Conservation (phyloP, 108 stramenopile species). For the Seminavis robusta region DNA sequence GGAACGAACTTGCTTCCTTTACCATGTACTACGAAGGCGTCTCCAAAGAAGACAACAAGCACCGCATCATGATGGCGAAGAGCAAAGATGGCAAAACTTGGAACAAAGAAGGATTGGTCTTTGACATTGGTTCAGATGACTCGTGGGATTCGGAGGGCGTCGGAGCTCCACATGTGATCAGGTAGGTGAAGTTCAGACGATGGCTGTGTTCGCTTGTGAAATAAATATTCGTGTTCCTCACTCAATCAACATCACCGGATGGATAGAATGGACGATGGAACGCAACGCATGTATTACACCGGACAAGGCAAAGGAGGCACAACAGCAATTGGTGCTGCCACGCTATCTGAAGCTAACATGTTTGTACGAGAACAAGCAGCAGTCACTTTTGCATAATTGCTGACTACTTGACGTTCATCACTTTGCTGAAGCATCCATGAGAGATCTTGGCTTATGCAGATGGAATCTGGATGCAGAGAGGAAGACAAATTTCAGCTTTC, state of each 20-base stretch:
- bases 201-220: background rate
- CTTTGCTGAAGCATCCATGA: background rate
- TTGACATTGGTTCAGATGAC: conserved; percentile 68
- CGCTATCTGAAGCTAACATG: background rate
- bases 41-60: conserved; percentile 65
- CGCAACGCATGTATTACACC: conserved; percentile 86
- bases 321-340: conserved; percentile 83
- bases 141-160: conserved; percentile 76
- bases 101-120: conserved; percentile 65
- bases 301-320: conserved; percentile 61
- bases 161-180: conserved; percentile 76
- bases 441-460: background rate
- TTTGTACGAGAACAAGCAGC: conserved; percentile 47
- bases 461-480: background rate
- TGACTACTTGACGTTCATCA: background rate
- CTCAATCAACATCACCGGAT: background rate
- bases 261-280: conserved; percentile 84
- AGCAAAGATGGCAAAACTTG: conserved; percentile 62
- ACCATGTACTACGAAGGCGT: conserved; percentile 82
- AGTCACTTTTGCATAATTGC: conserved; percentile 30
- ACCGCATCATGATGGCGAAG: conserved; percentile 72
- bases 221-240: background rate
- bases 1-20: conserved; percentile 51
- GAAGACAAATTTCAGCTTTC: background rate
- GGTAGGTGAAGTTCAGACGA: conserved; percentile 21